Evolutionary conservation across 257 asterid genomes (phyloP), one percentile per base, ranked within the genome.

Genomic region (Perilla frutescens): DNA sequence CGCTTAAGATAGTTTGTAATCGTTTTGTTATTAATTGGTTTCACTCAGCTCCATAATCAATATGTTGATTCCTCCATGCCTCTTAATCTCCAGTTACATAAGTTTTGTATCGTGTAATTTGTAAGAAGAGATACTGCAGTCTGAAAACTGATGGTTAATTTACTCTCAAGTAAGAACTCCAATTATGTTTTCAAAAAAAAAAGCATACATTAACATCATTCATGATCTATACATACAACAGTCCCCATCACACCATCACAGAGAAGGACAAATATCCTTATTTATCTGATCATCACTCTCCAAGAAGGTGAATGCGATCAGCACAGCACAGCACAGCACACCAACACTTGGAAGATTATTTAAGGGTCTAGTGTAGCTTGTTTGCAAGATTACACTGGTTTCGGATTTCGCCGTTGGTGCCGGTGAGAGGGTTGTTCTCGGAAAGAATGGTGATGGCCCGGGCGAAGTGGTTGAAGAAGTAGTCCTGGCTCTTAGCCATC

Each of bases 391-490:
- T 90, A 83, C 98, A 93, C 54, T 90, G 93, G 79, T 82, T 89
- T 43, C 97, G 87, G 70, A 93, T 87, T 76, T 91, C 98, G 58
- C 96, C 97, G 80, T 88, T 88, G 0, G 87, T 79, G 15, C 98
- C 98, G 1, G 97, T 94, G 3, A 93, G 94, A 36, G 98, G 98
- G 72, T 86, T 93, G 79, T 90, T 94, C 88, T 93, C 96, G 2
- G 98, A 86, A 7, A 93, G 87, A 31, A 84, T 74, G 39, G 96
- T 82, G 70, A 94, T 89, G 50, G 97, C 98, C 53, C 88, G 81
- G 0, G 90, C 53, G n/a, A 89, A 91, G 78, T 94, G 88, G 76
- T 75, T 72, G 77, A 88, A 87, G 90, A 91, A 94, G 31, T 90
- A 91, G 45, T 90, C 93, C 20, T 91, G 90, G 69, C 75, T 88